Percentiles rank a stretch among this genome's conserved stretches.
These are phyloP conservation scores for Trichosporon faecale DNA, from an alignment of 1,284 basidiomycete genomes.

Conservation along the genomic window DNA sequence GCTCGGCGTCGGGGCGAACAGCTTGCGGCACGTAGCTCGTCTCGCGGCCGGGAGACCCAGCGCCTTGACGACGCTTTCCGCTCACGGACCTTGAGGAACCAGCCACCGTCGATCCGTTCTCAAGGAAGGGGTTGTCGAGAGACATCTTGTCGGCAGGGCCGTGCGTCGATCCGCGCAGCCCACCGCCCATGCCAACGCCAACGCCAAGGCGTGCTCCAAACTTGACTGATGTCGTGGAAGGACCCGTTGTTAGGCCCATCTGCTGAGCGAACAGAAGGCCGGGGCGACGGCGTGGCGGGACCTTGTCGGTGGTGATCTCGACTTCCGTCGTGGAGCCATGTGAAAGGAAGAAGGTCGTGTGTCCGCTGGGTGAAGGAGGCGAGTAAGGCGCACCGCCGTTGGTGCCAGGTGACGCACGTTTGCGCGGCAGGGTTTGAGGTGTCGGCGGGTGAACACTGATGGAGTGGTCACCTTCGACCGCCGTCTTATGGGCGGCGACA, in stretches of 20 bases:
- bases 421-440: conserved; percentile 58
- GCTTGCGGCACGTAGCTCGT: conserved; percentile 24
- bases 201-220: conserved; percentile 33
- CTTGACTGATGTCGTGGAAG: not conserved
- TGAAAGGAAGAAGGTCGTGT: conserved; percentile 43
- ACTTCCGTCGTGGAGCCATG: conserved; percentile 11
- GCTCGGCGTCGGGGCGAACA: conserved; percentile 18
- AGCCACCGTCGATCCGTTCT: not conserved
- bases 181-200: conserved; percentile 47
- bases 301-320: conserved; percentile 16
- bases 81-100: not conserved
- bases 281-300: conserved; percentile 32
- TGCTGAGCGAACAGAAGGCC: conserved; percentile 47
- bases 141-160: conserved; percentile 33
- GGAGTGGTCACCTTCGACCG: not conserved
- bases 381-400: conserved; percentile 1
- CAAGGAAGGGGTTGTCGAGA: conserved; percentile 39
- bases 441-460: conserved; percentile 51
- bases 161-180: conserved; percentile 21
- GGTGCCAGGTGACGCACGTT: conserved; percentile 17
- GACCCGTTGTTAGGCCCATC: conserved; percentile 35
- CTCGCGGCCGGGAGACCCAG: conserved; percentile 16
- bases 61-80: not conserved
- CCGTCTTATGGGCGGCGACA: not conserved
- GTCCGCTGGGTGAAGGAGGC: conserved; percentile 37